phyloP scores from a whole-genome alignment of 192 early-diverging fungal species.

The Obelidium mucronatum region DNA sequence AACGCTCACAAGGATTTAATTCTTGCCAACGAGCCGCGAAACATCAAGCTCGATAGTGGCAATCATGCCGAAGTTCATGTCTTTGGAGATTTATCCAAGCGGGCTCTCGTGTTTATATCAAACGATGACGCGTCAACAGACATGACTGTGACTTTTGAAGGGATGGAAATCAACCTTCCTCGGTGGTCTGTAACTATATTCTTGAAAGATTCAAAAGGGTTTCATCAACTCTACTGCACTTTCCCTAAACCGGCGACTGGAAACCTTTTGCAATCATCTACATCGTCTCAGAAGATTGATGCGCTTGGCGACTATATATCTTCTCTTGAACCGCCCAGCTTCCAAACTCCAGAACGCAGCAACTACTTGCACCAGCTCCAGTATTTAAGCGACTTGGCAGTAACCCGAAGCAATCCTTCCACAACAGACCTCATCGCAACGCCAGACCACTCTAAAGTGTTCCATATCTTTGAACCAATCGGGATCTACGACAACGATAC shows the following conservation, averaged over 20 bases:
- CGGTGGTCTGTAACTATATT: constrained; percentile 35
- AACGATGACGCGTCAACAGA: constrained; percentile 23
- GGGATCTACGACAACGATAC: constrained; percentile 29
- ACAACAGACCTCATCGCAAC: constrained; percentile 2
- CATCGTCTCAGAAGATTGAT: too few species aligned
- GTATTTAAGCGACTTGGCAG: not conserved
- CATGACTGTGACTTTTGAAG: constrained; percentile 10
- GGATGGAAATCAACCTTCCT: constrained; percentile 7
- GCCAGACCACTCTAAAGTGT: constrained; percentile 5
- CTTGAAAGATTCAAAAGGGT: not conserved
- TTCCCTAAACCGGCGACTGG: too few species aligned
- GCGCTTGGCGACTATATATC: too few species aligned
- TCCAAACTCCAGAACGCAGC: too few species aligned
- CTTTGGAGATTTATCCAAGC: constrained; percentile 11
- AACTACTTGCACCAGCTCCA: too few species aligned
- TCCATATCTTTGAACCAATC: constrained; percentile 19
- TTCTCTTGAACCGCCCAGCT: too few species aligned
- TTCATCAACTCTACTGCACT: constrained; percentile 29
- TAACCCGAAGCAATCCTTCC: not conserved
- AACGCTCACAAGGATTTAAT: constrained; percentile 29
- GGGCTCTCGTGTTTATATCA: constrained; percentile 36
- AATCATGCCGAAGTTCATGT: constrained; percentile 22
- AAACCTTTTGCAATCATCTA: too few species aligned
- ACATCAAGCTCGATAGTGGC: not conserved
- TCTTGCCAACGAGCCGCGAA: constrained; percentile 29